phyloP scores from a whole-genome alignment of 2,329 filamentous ascomycete genomes.

The Penicillium decumbens region DNA sequence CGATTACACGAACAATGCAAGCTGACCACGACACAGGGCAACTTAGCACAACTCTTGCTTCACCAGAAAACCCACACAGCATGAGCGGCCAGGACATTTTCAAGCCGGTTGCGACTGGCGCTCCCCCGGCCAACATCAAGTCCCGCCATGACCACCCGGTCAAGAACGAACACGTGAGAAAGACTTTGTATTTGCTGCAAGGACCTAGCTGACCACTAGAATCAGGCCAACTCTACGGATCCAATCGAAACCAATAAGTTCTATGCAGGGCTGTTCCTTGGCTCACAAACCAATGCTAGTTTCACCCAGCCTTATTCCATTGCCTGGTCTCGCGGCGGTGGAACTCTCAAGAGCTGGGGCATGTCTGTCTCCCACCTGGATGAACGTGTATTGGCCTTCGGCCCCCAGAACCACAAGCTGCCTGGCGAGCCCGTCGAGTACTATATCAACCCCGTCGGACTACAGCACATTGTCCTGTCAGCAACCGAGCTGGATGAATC shows the following conservation, averaged over 20 bases:
- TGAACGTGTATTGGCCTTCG: constrained; percentile 61
- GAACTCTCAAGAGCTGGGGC: constrained; percentile 65
- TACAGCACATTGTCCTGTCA: constrained; percentile 75
- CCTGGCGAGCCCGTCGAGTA: constrained; percentile 60
- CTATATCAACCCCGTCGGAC: constrained; percentile 75
- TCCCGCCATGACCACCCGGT: constrained; percentile 43
- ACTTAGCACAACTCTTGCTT: not conserved
- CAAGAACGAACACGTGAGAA: constrained; percentile 36
- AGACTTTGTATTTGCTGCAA: not conserved
- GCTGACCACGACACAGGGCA: not conserved
- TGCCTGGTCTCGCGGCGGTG: constrained; percentile 62
- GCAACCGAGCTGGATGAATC: constrained; percentile 64
- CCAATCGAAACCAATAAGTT: constrained; percentile 54
- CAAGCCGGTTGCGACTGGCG: constrained; percentile 37
- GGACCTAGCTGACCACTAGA: not conserved
- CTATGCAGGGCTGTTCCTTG: constrained; percentile 75
- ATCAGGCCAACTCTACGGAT: constrained; percentile 26
- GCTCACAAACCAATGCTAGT: constrained; percentile 61
- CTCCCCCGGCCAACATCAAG: constrained; percentile 37
- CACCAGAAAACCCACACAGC: not conserved
- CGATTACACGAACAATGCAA: not conserved
- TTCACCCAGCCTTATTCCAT: constrained; percentile 75
- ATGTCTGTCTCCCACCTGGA: constrained; percentile 73
- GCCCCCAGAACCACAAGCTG: constrained; percentile 49
- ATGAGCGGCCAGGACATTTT: constrained; percentile 43